Conservation (phyloP, 495 filamentous ascomycete species). For the Lasiosphaeria ovina region DNA sequence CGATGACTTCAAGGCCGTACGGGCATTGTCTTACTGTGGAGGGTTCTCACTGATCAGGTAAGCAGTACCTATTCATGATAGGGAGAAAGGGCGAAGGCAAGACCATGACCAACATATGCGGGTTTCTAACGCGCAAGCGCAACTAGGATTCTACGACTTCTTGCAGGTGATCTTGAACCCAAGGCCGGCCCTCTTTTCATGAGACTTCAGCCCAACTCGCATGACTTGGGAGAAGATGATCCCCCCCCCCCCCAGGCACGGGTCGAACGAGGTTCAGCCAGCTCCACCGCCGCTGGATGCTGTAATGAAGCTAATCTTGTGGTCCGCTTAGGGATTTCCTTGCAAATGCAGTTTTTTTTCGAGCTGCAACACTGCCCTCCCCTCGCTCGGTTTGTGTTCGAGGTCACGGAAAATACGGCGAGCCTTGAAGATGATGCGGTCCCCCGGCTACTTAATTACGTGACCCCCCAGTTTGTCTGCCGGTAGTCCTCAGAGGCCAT, state of each 20-base stretch:
- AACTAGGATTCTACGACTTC: slow-evolving; percentile 21
- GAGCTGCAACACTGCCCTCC: slow-evolving; percentile 25
- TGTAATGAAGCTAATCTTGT: background rate
- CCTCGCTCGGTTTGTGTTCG: slow-evolving; percentile 24
- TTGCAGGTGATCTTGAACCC: slow-evolving; percentile 28
- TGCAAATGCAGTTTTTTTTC: slow-evolving; percentile 27
- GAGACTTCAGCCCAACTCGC: slow-evolving; percentile 18
- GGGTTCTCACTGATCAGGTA: slow-evolving; percentile 27
- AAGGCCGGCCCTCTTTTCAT: slow-evolving; percentile 29
- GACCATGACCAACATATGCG: too few relatives aligned
- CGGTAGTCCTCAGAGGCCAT: slow-evolving; percentile 27
- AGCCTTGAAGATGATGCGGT: slow-evolving; percentile 18
- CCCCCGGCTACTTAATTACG: slow-evolving; percentile 14
- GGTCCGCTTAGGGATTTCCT: slow-evolving; percentile 17
- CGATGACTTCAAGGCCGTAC: slow-evolving; percentile 18
- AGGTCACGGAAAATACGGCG: slow-evolving; percentile 22
- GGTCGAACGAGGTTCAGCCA: slow-evolving; percentile 26
- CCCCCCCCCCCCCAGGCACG: slow-evolving; percentile 21
- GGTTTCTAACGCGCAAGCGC: background rate
- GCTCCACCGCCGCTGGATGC: background rate
- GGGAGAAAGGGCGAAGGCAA: too few relatives aligned
- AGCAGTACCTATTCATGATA: background rate
- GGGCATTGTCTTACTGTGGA: slow-evolving; percentile 27
- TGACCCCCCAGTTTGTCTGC: slow-evolving; percentile 18
- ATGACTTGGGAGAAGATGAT: slow-evolving; percentile 24